Conservation (phyloP, 169 alveolate species). For the Cryptosporidium bovis region DNA sequence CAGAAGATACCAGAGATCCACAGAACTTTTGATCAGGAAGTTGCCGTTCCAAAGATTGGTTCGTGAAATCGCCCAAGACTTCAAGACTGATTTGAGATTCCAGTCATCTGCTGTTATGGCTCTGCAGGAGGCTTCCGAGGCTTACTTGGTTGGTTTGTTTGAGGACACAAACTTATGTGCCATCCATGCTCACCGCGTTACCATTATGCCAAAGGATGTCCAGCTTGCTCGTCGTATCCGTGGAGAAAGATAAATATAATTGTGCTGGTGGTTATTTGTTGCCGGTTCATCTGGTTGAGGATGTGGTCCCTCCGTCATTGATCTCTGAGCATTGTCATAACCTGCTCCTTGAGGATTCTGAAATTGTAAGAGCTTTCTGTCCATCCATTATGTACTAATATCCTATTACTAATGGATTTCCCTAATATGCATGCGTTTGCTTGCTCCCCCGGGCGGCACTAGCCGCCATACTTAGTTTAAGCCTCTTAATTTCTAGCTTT, state of each 20-base stretch:
- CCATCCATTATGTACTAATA: conserved; percentile 2
- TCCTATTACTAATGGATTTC: conserved; percentile 12
- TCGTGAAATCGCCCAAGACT: conserved; percentile 96
- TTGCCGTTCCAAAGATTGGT: conserved; percentile 98
- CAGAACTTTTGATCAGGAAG: conserved; percentile 97
- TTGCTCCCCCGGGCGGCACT: conserved; percentile 74
- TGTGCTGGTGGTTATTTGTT: conserved; percentile 8
- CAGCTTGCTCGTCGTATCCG: conserved; percentile 98
- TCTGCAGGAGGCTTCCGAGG: conserved; percentile 98
- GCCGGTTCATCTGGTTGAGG: background rate
- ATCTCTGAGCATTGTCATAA: conserved; percentile 7
- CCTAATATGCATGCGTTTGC: conserved; percentile 54
- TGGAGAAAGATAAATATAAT: conserved; percentile 91
- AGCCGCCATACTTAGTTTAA: conserved; percentile 67
- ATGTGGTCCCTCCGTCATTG: conserved; percentile 8
- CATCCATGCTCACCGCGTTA: conserved; percentile 98
- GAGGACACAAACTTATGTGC: conserved; percentile 99
- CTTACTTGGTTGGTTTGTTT: conserved; percentile 97
- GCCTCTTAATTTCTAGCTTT: background rate
- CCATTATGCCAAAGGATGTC: conserved; percentile 99
- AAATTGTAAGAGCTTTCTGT: conserved; percentile 47
- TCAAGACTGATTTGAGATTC: conserved; percentile 98
- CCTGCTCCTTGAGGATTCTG: conserved; percentile 50
- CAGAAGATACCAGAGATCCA: conserved; percentile 96
- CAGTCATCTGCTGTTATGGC: conserved; percentile 98